Base-by-base conservation (phyloP, 2,329 filamentous ascomycete species). In the Cercospora nicotianae region DNA sequence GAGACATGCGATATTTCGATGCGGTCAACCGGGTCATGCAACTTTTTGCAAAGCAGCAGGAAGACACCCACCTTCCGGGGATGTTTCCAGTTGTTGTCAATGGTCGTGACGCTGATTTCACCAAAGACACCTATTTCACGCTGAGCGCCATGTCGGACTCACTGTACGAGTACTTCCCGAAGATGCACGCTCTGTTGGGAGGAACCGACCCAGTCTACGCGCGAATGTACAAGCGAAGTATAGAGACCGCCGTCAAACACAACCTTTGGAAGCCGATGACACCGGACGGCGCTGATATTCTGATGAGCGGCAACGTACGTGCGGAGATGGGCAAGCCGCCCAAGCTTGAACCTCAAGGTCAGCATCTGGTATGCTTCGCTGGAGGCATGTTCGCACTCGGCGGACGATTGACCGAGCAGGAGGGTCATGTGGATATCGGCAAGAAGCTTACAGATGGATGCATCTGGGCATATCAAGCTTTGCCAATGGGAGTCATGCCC, bases 301-400 rank as follows among this genome's bases (percentile, higher is more conserved):
- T 86, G 3, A 76, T 83, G 30, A 78, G 81, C 10, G 83, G 84
- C 13, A 79, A 80, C 28, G 79, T 82, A 6, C 79, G 78, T 16
- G 79, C 79, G 0, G 63, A 70, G 39, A 69, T 67, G 60, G 65
- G 73, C 67, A 64, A 67, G 72, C 33, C 75, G 23, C 69, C 72
- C 3, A 69, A 64, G 6, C 77, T 86, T 5, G 78, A 82, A 10
- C 82, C 86, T 12, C 83, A 88, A 71, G 82, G 84, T 28, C 83
- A 87, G 62, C 87, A 89, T 75, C 80, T 89, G 13, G 82, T 81
- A 26, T 89, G 87, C 78, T 89, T 87, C 73, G 81, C 84, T 0
- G 87, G 87, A 10, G 87, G 87, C 63, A 89, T 89, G 87, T 85
- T 88, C 68, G 87, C 84, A 0, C 77, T 89, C 0, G 87, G 87